These are phyloP conservation scores for Elymus sibiricus DNA, from an alignment of 176 grass and related monocot genomes.

Conservation along the genomic window DNA sequence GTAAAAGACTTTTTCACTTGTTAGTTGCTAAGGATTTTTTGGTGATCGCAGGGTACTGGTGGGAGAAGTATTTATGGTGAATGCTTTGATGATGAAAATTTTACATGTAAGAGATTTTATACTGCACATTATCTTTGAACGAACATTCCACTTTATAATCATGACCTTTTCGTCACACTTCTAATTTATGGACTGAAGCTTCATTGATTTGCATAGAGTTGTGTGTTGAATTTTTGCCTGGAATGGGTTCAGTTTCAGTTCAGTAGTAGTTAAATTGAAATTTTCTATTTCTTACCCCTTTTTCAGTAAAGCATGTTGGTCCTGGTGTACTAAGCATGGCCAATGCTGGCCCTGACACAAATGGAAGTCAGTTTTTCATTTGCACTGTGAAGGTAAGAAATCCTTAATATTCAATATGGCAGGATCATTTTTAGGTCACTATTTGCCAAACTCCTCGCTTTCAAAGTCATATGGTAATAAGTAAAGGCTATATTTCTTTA, in stretches of 20 bases:
- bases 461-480: background rate
- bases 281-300: conserved; percentile 1
- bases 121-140: background rate
- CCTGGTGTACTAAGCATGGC: conserved; percentile 73
- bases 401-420: background rate
- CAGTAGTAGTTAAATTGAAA: conserved; percentile 5
- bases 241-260: background rate
- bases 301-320: conserved; percentile 66
- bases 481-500: background rate
- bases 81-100: conserved; percentile 58
- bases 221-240: background rate
- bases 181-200: background rate
- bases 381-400: conserved; percentile 57
- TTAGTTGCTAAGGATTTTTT: conserved; percentile 24
- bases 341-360: conserved; percentile 66
- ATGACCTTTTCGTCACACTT: background rate
- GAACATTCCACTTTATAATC: background rate
- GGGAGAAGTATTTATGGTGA: conserved; percentile 70
- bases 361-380: conserved; percentile 78
- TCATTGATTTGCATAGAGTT: background rate
- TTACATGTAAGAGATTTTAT: conserved; percentile 49
- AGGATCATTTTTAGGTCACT: background rate
- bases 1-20: conserved; percentile 9
- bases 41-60: conserved; percentile 53
- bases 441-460: background rate